Base-by-base conservation (phyloP, 306 rosid genomes). In the Neltuma alba region DNA sequence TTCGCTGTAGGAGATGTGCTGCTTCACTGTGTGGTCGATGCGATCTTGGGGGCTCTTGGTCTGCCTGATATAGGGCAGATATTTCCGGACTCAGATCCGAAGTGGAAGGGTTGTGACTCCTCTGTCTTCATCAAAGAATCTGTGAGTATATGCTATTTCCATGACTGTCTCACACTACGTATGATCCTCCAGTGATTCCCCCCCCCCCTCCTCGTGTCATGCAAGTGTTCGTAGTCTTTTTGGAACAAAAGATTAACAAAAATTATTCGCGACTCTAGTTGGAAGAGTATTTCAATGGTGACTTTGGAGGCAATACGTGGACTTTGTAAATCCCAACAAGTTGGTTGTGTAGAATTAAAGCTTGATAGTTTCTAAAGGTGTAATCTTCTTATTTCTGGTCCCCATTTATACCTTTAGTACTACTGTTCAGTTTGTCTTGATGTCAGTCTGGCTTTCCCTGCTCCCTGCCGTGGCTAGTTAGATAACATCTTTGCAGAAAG, bases 21-120 rank as follows among this genome's bases (percentile, higher is more conserved):
- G 83, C 96, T 96, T 78, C 99, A 96, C 76, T 96, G 98, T 62
- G 96, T 93, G 78, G 99, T 93, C 9, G 98, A 96, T 89, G 97
- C 94, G 6, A 96, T 96, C 80, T 79, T 91, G 84, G 97, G 99
- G 33, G 99, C 97, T 16, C 79, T 96, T 73, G 97, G 99, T 65
- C 96, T 96, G 79, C 99, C 97, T 73, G 98, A 93, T 83, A 93
- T 96, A 7, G 97, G 97, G 7, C 97, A 96, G 81, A 93, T 91
- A 69, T 96, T 93, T 64, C 98, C 98, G 16, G 92, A 91, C 86
- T 83, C 91, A 5, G 98, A 96, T 85, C 99, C 99, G 25, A 90
- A 93, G 76, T 93, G 99, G 98, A 91, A 92, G 83, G 98, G 98
- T 34, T 92, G 97, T 18, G 81, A 80, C 58, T 93, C 99, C 14